Evolutionary conservation across 2,329 filamentous ascomycete genomes (phyloP), one percentile per base, ranked within the genome.

Genomic region (Pyrenochaeta sp.): DNA sequence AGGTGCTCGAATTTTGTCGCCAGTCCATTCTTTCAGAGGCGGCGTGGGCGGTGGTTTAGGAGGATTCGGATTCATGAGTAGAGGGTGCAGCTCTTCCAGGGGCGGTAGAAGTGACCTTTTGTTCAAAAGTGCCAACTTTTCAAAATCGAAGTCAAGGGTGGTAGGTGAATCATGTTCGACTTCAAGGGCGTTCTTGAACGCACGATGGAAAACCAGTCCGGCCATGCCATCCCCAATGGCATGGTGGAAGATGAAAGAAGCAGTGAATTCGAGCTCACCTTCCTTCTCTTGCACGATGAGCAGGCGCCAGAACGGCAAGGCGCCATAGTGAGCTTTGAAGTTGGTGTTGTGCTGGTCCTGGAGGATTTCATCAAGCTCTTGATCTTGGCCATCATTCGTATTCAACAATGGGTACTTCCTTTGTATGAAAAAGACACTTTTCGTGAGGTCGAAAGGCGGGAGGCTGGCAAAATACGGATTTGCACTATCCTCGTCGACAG

Each of bases 231-330:
- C 76, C 3, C 71, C 72, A 37, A 78, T 62, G 4, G 68, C 69
- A 57, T 78, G 75, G 37, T 78, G 74, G 44, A 66, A 75, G 8
- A 77, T 65, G 50, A 76, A 78, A 4, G 56, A 65, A 1, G 68
- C 72, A 0, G 72, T 75, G 39, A 78, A 77, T 1, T 54, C 51
- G 22, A 11, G 53, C 3, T 30, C 22, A 2, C 13, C 7, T 23
- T 22, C 38, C 17, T 20, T n/a, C 8, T 42, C 21, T 41, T 3
- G 45, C 44, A 77, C 44, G 22, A 78, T 51, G 10, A 67, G 51
- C 3, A 78, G 51, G 28, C 74, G 68, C 76, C 76, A 78, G 44
- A 71, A 71, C 0, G 74, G 70, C 15, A 52, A 11, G 2, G 17
- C 24, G 2, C 48, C 51, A 13, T 63, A 49, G 2, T 60, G 61